These are phyloP conservation scores for Typha latifolia DNA, from an alignment of 176 grass and related monocot genomes.

Conservation along the genomic window DNA sequence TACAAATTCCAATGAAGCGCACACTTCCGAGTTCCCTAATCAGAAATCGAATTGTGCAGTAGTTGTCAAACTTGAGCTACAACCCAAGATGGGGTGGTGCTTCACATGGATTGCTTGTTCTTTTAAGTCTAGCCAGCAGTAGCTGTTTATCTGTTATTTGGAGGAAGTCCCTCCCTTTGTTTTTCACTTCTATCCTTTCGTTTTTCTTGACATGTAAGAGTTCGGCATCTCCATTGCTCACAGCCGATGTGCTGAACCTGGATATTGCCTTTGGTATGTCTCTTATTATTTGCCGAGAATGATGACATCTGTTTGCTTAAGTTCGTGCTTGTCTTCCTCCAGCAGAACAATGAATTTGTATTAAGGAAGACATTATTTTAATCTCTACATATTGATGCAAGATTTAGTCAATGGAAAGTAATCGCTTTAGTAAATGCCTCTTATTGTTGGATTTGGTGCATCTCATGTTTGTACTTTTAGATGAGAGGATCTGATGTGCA, in stretches of 20 bases:
- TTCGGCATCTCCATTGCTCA: background rate
- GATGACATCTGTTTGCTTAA: background rate
- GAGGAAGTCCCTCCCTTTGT: background rate
- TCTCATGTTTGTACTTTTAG: too few species aligned
- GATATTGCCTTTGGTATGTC: background rate
- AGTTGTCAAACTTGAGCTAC: background rate
- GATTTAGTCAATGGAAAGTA: too few species aligned
- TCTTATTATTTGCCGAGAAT: background rate
- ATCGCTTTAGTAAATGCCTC: too few species aligned
- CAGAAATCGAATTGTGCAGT: constrained; percentile 8
- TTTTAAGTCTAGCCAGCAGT: background rate
- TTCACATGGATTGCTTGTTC: background rate
- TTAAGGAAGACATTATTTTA: too few species aligned
- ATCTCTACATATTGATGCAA: too few species aligned
- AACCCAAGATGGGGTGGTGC: background rate
- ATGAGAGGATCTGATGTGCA: too few species aligned
- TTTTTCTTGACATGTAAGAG: background rate
- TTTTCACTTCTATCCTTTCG: background rate
- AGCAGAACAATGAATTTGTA: too few species aligned
- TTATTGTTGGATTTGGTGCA: too few species aligned
- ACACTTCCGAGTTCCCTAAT: constrained; percentile 10
- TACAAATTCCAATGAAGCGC: constrained; percentile 2
- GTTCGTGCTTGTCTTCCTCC: background rate
- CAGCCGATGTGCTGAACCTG: background rate
- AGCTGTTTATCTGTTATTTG: background rate